A percentile compares a stretch with the other conserved stretches of the same genome.
phyloP scores from a whole-genome alignment of 192 early-diverging fungal genomes.

The Phlyctochytrium planicorne region DNA sequence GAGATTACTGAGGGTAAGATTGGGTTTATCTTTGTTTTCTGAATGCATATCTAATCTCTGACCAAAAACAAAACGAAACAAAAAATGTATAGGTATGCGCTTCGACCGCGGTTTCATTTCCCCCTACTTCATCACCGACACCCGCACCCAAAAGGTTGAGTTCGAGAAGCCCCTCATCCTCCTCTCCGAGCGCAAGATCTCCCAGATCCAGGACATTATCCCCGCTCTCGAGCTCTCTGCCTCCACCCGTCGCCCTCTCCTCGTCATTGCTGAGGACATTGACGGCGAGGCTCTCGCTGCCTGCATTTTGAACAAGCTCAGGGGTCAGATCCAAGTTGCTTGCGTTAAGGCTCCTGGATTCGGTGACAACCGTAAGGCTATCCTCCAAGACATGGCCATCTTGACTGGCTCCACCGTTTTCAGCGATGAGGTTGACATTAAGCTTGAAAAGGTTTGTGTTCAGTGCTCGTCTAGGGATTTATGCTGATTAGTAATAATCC shows the following conservation, averaged over 20 bases:
- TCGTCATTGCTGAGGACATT: constrained; percentile 98
- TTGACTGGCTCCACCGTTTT: constrained; percentile 97
- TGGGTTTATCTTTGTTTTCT: constrained; percentile 2
- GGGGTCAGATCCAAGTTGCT: constrained; percentile 94
- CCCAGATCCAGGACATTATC: constrained; percentile 90
- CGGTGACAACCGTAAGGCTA: constrained; percentile 99
- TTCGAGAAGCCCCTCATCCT: constrained; percentile 99
- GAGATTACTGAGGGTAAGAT: constrained; percentile 92
- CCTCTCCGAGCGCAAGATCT: constrained; percentile 99
- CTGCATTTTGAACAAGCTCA: constrained; percentile 99
- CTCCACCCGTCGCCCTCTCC: constrained; percentile 89
- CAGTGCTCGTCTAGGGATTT: constrained; percentile 11
- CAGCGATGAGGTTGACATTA: constrained; percentile 93
- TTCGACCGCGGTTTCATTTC: constrained; percentile 99
- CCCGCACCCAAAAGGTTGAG: constrained; percentile 98
- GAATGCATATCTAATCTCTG: constrained; percentile 10
- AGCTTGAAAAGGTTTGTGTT: constrained; percentile 83
- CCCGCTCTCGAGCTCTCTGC: constrained; percentile 95
- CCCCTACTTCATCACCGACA: constrained; percentile 99
- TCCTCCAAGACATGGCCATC: constrained; percentile 94
- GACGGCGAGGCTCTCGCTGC: constrained; percentile 99
- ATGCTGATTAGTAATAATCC: constrained; percentile 1
- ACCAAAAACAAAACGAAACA: background rate
- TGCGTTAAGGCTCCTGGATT: constrained; percentile 99
- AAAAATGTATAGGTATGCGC: constrained; percentile 91